Percentiles rank a stretch among this genome's conserved stretches.
These are phyloP conservation scores for Prinsepia uniflora DNA, from an alignment of 306 rosid genomes.

Conservation along the genomic window DNA sequence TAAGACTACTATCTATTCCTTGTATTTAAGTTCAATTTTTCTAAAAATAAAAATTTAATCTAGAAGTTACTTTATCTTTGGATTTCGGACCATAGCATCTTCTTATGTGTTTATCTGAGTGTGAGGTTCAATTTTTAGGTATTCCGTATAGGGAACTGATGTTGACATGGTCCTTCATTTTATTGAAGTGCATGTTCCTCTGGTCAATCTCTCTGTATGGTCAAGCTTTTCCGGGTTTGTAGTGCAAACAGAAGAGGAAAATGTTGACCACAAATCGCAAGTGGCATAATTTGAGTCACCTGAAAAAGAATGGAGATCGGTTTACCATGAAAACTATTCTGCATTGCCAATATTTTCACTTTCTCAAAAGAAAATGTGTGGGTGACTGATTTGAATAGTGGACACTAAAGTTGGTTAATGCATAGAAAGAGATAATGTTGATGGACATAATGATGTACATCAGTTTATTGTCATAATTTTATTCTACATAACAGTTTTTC, in stretches of 20 bases:
- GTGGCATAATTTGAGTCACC: background rate
- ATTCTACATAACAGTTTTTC: background rate
- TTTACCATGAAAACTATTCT: background rate
- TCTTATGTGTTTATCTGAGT: constrained; percentile 3
- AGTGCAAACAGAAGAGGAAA: background rate
- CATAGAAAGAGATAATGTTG: background rate
- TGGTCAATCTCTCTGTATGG: background rate
- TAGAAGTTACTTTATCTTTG: background rate
- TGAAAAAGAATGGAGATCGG: background rate
- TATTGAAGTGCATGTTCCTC: background rate
- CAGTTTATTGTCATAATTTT: background rate
- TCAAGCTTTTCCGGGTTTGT: background rate
- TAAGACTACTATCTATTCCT: constrained; percentile 38
- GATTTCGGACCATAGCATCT: background rate
- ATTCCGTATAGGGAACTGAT: background rate
- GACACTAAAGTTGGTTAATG: background rate
- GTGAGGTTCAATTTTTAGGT: constrained; percentile 1
- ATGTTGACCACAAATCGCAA: background rate
- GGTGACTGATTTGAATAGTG: background rate
- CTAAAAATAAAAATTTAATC: background rate
- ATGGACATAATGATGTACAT: background rate
- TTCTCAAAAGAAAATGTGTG: background rate
- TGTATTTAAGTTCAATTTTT: background rate
- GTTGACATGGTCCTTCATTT: background rate
- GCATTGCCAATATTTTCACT: background rate